Evolutionary conservation across 176 grass and related monocot species (phyloP).

Genomic region (Musa troglodytarum): DNA sequence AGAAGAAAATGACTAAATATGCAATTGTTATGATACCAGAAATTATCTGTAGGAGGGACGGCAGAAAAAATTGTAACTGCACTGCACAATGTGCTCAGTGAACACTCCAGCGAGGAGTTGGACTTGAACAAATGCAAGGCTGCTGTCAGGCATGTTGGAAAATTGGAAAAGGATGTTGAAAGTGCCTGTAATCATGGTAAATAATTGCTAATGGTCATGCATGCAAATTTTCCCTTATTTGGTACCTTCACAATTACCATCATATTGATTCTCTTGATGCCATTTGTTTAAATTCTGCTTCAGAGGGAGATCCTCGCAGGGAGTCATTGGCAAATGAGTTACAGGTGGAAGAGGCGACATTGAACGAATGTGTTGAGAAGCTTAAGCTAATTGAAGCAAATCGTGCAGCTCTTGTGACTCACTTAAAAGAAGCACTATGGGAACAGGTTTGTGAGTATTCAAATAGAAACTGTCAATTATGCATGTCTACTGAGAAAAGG

Average conservation of each 20-base stretch:
- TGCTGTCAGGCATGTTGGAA: conserved; percentile 50
- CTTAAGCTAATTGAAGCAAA: conserved; percentile 74
- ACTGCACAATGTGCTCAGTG: conserved; percentile 53
- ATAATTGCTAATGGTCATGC: neutral
- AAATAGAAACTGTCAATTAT: conserved; percentile 17
- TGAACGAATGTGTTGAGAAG: conserved; percentile 73
- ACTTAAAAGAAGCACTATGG: conserved; percentile 73
- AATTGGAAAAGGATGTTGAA: conserved; percentile 76
- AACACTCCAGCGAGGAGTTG: conserved; percentile 44
- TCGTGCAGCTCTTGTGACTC: conserved; percentile 52
- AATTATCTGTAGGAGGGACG: conserved; percentile 69
- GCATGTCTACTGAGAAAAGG: neutral
- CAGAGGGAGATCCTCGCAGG: conserved; percentile 54
- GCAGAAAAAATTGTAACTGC: conserved; percentile 87
- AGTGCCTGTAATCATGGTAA: conserved; percentile 58
- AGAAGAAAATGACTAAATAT: conserved; percentile 15
- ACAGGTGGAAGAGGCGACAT: conserved; percentile 49
- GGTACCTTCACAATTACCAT: neutral
- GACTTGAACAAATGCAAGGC: conserved; percentile 77
- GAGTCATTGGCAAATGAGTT: conserved; percentile 59
- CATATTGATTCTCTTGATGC: conserved; percentile 27
- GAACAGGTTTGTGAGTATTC: conserved; percentile 56
- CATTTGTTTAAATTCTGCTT: conserved; percentile 16
- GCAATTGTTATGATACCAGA: conserved; percentile 36
- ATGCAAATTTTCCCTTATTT: too few species aligned